Evolutionary conservation across 179 eudicot species (phyloP).

Genomic region (Silene vulgaris): DNA sequence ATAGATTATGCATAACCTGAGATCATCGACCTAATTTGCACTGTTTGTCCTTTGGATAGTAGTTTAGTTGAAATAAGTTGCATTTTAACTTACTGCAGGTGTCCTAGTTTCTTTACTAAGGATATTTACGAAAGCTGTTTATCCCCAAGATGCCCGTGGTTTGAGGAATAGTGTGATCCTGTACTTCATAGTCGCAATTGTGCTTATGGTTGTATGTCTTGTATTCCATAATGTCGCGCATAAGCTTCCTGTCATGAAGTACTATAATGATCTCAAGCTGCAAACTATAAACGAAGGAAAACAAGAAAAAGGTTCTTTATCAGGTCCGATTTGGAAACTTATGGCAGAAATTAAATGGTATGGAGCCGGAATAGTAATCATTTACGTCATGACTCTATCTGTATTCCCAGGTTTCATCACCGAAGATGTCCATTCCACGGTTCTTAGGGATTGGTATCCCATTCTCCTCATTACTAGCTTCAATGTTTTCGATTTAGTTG

Average conservation of each 20-base stretch:
- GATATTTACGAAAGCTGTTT: slow-evolving; percentile 65
- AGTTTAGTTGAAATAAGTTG: neutral
- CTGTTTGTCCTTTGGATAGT: neutral
- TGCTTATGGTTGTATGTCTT: slow-evolving; percentile 57
- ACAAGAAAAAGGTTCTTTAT: slow-evolving; percentile 40
- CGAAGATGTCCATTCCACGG: slow-evolving; percentile 66
- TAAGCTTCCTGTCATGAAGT: slow-evolving; percentile 59
- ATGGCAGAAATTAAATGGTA: slow-evolving; percentile 64
- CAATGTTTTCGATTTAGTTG: slow-evolving; percentile 73
- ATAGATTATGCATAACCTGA: too few species aligned
- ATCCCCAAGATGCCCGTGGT: slow-evolving; percentile 57
- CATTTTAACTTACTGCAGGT: slow-evolving; percentile 38
- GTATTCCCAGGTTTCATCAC: slow-evolving; percentile 81
- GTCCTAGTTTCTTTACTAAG: slow-evolving; percentile 66
- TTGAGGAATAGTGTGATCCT: slow-evolving; percentile 70
- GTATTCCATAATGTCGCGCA: slow-evolving; percentile 54
- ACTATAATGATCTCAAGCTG: slow-evolving; percentile 56
- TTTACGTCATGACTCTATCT: slow-evolving; percentile 57
- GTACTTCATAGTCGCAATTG: slow-evolving; percentile 62
- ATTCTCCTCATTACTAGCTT: slow-evolving; percentile 55
- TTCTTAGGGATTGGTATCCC: slow-evolving; percentile 70
- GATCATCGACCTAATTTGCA: neutral
- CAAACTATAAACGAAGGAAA: slow-evolving; percentile 44
- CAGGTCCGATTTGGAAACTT: slow-evolving; percentile 45
- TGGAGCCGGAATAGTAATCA: slow-evolving; percentile 40